These are phyloP conservation scores for Bolboschoenoplectus hybrid DNA, from an alignment of 202 grass and related monocot species.

Conservation along the genomic window DNA sequence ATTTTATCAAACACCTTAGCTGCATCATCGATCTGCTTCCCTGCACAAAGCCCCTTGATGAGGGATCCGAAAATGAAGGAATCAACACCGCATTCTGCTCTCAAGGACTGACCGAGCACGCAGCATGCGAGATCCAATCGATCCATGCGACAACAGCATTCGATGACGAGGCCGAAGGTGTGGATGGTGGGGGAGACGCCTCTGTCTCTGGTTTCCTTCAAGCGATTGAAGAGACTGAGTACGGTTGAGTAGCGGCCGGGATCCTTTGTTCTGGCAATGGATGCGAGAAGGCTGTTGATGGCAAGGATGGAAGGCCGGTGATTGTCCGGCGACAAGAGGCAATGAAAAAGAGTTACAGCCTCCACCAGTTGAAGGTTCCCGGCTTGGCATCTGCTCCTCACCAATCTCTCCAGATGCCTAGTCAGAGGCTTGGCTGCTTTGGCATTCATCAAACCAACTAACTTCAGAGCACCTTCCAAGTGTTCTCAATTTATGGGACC, in stretches of 20 bases:
- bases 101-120: slow-evolving; percentile 9
- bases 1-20: slow-evolving; percentile 38
- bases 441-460: no score
- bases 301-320: background rate
- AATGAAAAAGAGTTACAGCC: background rate
- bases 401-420: background rate
- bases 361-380: background rate
- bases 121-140: slow-evolving; percentile 5
- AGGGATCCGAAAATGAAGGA: background rate
- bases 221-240: slow-evolving; percentile 1
- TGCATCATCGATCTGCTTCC: background rate
- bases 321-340: background rate
- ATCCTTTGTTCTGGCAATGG: background rate
- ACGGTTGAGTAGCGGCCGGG: background rate
- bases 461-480: no score
- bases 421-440: no score
- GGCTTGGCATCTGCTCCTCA: background rate
- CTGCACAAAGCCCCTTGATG: background rate
- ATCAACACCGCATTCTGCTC: background rate
- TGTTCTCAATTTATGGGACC: no score
- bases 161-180: background rate
- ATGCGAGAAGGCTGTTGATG: background rate
- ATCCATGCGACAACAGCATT: background rate
- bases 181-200: background rate
- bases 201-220: background rate